A percentile compares a stretch with the other conserved stretches of the same genome.
Conservation (phyloP, 208 protist species). For the Trypanosoma avium region DNA sequence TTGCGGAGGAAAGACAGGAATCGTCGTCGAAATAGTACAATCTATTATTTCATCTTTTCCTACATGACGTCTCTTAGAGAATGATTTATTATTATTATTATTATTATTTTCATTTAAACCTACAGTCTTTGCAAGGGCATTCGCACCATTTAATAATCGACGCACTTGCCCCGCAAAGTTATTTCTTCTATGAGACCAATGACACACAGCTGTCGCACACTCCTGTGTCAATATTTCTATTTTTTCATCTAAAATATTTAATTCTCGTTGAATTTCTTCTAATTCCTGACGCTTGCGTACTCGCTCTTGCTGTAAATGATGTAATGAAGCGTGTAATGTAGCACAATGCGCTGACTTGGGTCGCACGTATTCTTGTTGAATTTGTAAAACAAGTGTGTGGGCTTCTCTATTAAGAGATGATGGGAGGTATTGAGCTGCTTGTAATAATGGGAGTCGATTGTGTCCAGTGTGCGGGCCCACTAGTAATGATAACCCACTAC, state of each 20-base stretch:
- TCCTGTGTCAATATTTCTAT: slow-evolving; percentile 37
- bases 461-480: slow-evolving; percentile 75
- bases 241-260: slow-evolving; percentile 37
- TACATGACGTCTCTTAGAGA: not conserved
- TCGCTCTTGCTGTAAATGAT: slow-evolving; percentile 31
- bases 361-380: slow-evolving; percentile 35
- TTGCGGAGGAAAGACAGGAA: not conserved
- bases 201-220: slow-evolving; percentile 43
- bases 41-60: not conserved
- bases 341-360: slow-evolving; percentile 28
- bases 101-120: slow-evolving; percentile 2
- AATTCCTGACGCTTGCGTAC: slow-evolving; percentile 33
- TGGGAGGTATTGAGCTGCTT: slow-evolving; percentile 46
- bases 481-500: slow-evolving; percentile 50
- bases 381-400: slow-evolving; percentile 24
- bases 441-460: slow-evolving; percentile 45
- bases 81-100: too few species aligned
- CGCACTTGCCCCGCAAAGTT: slow-evolving; percentile 21
- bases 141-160: slow-evolving; percentile 28
- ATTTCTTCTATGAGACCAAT: slow-evolving; percentile 52
- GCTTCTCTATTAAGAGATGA: slow-evolving; percentile 47
- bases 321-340: slow-evolving; percentile 24
- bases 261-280: slow-evolving; percentile 34
- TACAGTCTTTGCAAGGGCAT: slow-evolving; percentile 18
- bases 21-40: not conserved